A percentile compares a stretch with the other conserved stretches of the same genome.
phyloP scores from a whole-genome alignment of 345 rosid genomes.

The Citrus glauca region DNA sequence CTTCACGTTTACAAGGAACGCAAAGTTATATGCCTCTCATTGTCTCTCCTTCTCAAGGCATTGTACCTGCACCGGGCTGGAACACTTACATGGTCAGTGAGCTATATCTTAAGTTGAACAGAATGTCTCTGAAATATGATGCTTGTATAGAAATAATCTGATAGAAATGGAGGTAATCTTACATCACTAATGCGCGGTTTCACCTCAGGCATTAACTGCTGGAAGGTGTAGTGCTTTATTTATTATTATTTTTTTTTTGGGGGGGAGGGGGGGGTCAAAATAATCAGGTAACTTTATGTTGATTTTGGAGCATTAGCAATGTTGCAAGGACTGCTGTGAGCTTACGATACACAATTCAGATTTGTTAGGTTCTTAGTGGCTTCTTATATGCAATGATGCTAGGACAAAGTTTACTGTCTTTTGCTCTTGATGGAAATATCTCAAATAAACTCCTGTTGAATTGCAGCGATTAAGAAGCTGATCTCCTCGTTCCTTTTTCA shows the following conservation, averaged over 20 bases:
- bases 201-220: not conserved
- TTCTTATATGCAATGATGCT: not conserved
- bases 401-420: not conserved
- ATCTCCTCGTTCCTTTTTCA: not conserved
- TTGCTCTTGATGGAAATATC: not conserved
- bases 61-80: slow-evolving; percentile 62
- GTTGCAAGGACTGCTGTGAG: not conserved
- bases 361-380: not conserved
- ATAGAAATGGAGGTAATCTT: not conserved
- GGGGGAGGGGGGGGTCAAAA: no score
- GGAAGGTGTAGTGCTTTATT: no score
- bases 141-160: not conserved
- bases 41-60: slow-evolving; percentile 56
- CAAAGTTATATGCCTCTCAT: slow-evolving; percentile 55
- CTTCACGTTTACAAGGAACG: slow-evolving; percentile 44
- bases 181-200: not conserved
- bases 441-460: not conserved
- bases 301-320: not conserved
- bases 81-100: slow-evolving; percentile 58
- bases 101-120: slow-evolving; percentile 6
- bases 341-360: not conserved
- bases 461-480: not conserved
- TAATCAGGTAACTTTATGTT: not conserved
- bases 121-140: slow-evolving; percentile 1
- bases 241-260: no score